Evolutionary conservation across 1,284 basidiomycete genomes (phyloP), one percentile per base, ranked within the genome.

Genomic region (Cutaneotrichosporon cavernicola): DNA sequence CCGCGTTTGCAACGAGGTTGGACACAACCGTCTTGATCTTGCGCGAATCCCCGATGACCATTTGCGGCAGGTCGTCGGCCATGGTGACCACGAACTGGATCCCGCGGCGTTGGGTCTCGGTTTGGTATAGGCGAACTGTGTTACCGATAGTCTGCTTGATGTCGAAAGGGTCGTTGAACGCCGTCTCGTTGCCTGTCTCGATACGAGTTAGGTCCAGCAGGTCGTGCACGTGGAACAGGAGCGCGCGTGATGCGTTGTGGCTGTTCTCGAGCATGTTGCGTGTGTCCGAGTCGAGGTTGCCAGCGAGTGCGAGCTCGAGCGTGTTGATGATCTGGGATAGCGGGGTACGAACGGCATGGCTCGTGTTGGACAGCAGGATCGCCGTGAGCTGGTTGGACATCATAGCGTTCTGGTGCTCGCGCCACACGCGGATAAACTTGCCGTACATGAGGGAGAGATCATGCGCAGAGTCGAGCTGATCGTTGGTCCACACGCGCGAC

Each of bases 201-300:
- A 92, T 84, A 11, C 90, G 85, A 0, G 91, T 92, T 8, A 93
- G 84, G 77, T 94, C 91, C 67, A 93, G 83, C 34, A 94, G 81
- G 77, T 94, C 91, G 74, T 94, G 93, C 77, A 94, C 92, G 46
- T 88, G 91, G 83, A 88, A 91, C 40, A 90, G 78, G 32, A 92
- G 80, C 43, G 87, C 88, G 81, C 91, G 91, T 8, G 90, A 92
- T 0, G 92, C 91, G 51, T 88, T 84, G 78, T 94, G 90, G 32
- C 89, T 90, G 65, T 88, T 87, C 65, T 84, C 86, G 9, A 94
- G 82, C 77, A 93, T 92, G 61, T 89, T 88, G 53, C 90, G 84
- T 5, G 90, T 92, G 74, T 93, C 91, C 2, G 76, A 74, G 71
- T 92, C 90, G 61, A 94, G 81, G 21, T 86, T 85, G 2, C 90